phyloP scores from a whole-genome alignment of 441 rosid genomes.

The Erysimum cheiri region DNA sequence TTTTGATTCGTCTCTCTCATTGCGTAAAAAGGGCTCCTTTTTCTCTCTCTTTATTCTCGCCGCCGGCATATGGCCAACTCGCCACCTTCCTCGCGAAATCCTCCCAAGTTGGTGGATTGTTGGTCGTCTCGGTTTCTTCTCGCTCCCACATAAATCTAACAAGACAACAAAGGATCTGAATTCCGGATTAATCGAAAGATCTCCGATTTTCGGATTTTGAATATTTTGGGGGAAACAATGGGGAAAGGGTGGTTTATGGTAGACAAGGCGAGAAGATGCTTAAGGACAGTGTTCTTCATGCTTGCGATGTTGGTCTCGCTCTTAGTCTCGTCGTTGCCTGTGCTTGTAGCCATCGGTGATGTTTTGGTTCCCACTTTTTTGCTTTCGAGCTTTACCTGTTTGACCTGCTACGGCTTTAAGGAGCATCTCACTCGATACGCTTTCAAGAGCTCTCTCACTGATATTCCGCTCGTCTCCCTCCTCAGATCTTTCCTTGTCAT shows the following conservation, averaged over 20 bases:
- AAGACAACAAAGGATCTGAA: conserved; percentile 18
- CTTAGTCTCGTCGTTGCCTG: conserved; percentile 65
- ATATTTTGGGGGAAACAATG: conserved; percentile 19
- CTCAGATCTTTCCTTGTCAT: conserved; percentile 69
- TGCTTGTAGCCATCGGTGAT: conserved; percentile 69
- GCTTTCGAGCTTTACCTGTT: conserved; percentile 66
- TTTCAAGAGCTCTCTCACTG: conserved; percentile 66
- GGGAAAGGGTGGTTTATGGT: conserved; percentile 43
- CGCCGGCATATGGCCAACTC: conserved; percentile 45
- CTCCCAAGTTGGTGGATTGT: conserved; percentile 42
- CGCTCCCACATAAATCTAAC: conserved; percentile 7
- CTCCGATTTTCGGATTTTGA: neutral
- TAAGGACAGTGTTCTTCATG: conserved; percentile 65
- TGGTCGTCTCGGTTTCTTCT: conserved; percentile 31
- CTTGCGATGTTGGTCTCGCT: conserved; percentile 78
- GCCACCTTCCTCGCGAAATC: conserved; percentile 21
- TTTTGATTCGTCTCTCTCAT: conserved; percentile 3
- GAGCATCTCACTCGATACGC: conserved; percentile 58
- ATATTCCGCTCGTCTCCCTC: conserved; percentile 70
- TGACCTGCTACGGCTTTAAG: conserved; percentile 56
- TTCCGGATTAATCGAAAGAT: neutral
- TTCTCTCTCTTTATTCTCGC: neutral
- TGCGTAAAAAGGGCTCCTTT: neutral
- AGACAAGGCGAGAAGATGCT: conserved; percentile 64
- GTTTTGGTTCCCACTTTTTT: conserved; percentile 57